Percentiles rank a stretch among this genome's conserved stretches.
Conservation (phyloP, 2,329 filamentous ascomycete species). For the Xylaria sp. region DNA sequence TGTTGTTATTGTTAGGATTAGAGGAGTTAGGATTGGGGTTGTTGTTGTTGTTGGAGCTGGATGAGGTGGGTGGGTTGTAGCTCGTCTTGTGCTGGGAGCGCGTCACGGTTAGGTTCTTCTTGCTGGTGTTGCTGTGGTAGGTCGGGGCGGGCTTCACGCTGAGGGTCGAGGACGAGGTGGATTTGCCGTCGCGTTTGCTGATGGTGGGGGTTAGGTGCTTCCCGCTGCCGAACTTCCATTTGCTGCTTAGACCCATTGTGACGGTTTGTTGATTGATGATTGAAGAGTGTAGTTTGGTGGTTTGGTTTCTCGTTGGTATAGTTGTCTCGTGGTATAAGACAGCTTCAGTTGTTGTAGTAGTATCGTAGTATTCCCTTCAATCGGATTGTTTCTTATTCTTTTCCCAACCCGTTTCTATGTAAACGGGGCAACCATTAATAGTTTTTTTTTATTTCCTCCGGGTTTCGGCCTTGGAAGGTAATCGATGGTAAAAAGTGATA, state of each 20-base stretch:
- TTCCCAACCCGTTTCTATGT: background rate
- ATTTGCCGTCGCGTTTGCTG: conserved; percentile 7
- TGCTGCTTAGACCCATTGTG: conserved; percentile 15
- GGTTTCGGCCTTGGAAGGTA: no score
- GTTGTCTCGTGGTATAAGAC: background rate
- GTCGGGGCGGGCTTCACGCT: conserved; percentile 4
- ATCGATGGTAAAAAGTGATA: no score
- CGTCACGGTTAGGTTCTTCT: background rate
- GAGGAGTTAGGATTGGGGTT: conserved; percentile 6
- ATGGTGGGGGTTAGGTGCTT: conserved; percentile 9
- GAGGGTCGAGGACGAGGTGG: conserved; percentile 4
- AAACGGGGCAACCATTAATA: background rate
- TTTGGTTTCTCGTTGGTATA: background rate
- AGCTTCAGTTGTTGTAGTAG: background rate
- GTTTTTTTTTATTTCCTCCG: no score
- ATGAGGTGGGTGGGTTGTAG: no score
- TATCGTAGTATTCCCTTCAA: background rate
- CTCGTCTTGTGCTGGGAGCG: no score
- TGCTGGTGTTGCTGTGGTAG: background rate
- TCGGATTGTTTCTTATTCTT: background rate
- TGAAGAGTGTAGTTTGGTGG: background rate
- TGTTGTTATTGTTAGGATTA: background rate
- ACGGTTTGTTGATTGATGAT: background rate
- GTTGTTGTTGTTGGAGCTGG: background rate
- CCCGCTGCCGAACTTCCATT: conserved; percentile 16